Base-by-base conservation (phyloP, 805 yeast genomes). In the Saccharomycopsis synnaedendra region DNA sequence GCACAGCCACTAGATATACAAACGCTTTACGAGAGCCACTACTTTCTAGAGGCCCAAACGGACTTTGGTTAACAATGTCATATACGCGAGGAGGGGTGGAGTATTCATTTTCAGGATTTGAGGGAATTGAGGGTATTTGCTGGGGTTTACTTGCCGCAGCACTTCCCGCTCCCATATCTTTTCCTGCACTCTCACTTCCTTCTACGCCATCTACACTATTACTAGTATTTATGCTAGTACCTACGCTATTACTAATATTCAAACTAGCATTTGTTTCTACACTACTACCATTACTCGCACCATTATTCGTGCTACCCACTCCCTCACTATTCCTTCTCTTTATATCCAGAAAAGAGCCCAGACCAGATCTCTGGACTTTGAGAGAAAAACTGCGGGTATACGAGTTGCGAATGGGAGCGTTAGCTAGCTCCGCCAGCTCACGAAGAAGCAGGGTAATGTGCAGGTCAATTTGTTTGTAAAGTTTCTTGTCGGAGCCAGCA, bases 11-110 rank as follows among this genome's bases (percentile, higher is more conserved):
- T 43, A 93, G 68, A 60, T 89, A 85, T 0, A 96, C 93, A 68
- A 90, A 93, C 1, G 89, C 80, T 63, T 87, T 82, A 54, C 96
- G 75, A 41, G 95, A 83, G 1, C 93, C 79, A n/a, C 82, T 77
- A 56, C 82, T 82, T 58, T 82, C 84, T 34, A 93, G 70, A 0
- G 97, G 95, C 0, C 98, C 98, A 66, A 93, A 93, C 0, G 97
- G 97, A 2, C 87, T 66, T 43, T 52, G 55, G 36, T 47, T 50
- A 31, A 52, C 48, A 8, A 51, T 27, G 32, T 51, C 54, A 31
- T 45, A 49, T 33, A 51, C 45, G 19, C 44, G 43, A 5, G 11
- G 19, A 4, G 51, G 54, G 4, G 54, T 46, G 3, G 49, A 43
- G 27, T 30, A 33, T 19, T 41, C 45, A 5, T 44, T 43, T 6